Conservation (phyloP, 2,329 filamentous ascomycete species). For the Amauroascus verrucosus region DNA sequence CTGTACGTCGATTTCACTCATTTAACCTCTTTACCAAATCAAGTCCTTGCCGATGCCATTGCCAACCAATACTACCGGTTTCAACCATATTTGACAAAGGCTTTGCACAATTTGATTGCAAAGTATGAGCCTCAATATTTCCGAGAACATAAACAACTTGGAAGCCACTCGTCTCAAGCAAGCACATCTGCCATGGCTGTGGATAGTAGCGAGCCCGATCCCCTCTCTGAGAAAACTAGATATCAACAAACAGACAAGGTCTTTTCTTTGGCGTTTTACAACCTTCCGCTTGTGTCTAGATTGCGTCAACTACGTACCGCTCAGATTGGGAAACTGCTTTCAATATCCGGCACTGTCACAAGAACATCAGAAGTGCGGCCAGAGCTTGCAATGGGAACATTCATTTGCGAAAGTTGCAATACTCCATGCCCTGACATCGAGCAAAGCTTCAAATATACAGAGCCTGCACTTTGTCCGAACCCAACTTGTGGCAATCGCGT, state of each 20-base stretch:
- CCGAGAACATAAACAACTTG: constrained; percentile 77
- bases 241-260: constrained; percentile 96
- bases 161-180: constrained; percentile 55
- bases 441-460: constrained; percentile 94
- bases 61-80: constrained; percentile 91
- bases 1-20: constrained; percentile 65
- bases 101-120: constrained; percentile 82
- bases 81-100: constrained; percentile 78
- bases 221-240: constrained; percentile 59
- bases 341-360: constrained; percentile 93
- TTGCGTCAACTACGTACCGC: constrained; percentile 75
- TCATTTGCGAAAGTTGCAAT: constrained; percentile 80
- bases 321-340: constrained; percentile 85
- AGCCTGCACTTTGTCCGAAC: constrained; percentile 93
- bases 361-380: constrained; percentile 94
- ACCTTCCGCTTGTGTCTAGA: constrained; percentile 75
- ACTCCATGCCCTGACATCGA: constrained; percentile 81
- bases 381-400: constrained; percentile 84
- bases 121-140: constrained; percentile 94
- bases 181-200: constrained; percentile 53
- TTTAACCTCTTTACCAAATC: constrained; percentile 64
- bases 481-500: constrained; percentile 72
- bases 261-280: constrained; percentile 88
- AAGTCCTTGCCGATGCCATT: constrained; percentile 73
- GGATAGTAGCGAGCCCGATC: constrained; percentile 46